A percentile compares a stretch with the other conserved stretches of the same genome.
phyloP scores from a whole-genome alignment of 371 early-diverging fungal genomes.

The Mucor indicus region DNA sequence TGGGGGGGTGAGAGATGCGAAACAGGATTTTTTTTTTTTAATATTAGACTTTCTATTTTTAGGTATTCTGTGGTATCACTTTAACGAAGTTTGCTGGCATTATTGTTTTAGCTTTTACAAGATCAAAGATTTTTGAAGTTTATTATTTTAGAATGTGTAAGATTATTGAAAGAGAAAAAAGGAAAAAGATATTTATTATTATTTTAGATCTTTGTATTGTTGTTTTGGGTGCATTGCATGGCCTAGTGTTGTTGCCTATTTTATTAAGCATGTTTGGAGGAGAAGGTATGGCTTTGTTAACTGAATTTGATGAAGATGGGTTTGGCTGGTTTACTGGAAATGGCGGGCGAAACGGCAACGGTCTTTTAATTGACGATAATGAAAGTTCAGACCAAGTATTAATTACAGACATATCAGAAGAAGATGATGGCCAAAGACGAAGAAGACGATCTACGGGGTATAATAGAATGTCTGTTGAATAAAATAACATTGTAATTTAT shows the following conservation, averaged over 20 bases:
- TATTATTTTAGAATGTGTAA: conserved; percentile 79
- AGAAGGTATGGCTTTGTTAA: conserved; percentile 43
- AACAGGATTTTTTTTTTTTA: conserved; percentile 11
- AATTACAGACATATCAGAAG: conserved; percentile 36
- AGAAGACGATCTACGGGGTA: no score
- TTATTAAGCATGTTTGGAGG: conserved; percentile 59
- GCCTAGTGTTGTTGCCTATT: conserved; percentile 68
- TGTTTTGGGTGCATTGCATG: conserved; percentile 66
- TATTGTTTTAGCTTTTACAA: conserved; percentile 67
- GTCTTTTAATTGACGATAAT: conserved; percentile 35
- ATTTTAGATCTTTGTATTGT: conserved; percentile 63
- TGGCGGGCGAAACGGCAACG: conserved; percentile 12
- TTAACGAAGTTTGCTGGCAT: conserved; percentile 77
- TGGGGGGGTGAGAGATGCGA: background rate
- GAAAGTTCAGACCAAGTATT: conserved; percentile 42
- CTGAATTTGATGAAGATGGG: conserved; percentile 52
- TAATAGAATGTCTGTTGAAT: no score
- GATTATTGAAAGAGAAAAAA: background rate
- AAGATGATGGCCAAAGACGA: conserved; percentile 13
- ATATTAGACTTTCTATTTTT: conserved; percentile 32
- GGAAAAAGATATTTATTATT: no score
- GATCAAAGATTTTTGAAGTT: conserved; percentile 73
- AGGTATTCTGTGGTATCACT: conserved; percentile 76
- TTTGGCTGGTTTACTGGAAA: conserved; percentile 40
- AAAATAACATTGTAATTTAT: no score